These are phyloP conservation scores for Spinellus fusiger DNA, from an alignment of 192 early-diverging fungal species.

Conservation along the genomic window DNA sequence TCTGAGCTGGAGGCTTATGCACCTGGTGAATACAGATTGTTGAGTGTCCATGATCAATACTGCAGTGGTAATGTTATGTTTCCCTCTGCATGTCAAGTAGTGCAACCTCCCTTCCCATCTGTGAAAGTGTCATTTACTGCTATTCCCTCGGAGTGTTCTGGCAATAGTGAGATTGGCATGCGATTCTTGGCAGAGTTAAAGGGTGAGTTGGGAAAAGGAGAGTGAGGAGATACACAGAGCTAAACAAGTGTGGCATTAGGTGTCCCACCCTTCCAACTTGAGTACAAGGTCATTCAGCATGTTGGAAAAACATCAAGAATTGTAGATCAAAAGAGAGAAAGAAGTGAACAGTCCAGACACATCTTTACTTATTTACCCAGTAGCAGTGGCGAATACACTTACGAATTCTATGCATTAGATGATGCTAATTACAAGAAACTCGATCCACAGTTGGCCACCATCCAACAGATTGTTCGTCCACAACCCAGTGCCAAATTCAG, in stretches of 20 bases:
- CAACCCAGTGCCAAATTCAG: constrained; percentile 36
- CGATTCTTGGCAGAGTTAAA: constrained; percentile 22
- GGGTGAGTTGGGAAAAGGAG: too few relatives aligned
- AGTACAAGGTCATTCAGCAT: constrained; percentile 22
- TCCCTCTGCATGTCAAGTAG: constrained; percentile 30
- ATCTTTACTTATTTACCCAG: constrained; percentile 24
- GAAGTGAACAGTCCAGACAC: constrained; percentile 23
- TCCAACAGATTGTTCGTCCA: constrained; percentile 38
- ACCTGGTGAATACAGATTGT: constrained; percentile 29
- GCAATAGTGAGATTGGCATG: constrained; percentile 34
- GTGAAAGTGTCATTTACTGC: constrained; percentile 13
- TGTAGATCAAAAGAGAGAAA: constrained; percentile 9
- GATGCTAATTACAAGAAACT: constrained; percentile 29
- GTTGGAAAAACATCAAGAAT: not conserved
- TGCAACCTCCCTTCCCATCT: constrained; percentile 27
- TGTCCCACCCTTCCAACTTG: constrained; percentile 20
- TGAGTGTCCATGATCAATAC: constrained; percentile 25
- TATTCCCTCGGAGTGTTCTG: constrained; percentile 32
- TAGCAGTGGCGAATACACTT: constrained; percentile 30
- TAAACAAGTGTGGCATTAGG: too few relatives aligned
- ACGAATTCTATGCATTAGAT: constrained; percentile 25
- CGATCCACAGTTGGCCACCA: constrained; percentile 3
- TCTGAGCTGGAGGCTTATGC: not conserved
- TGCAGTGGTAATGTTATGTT: constrained; percentile 28
- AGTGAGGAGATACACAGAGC: too few relatives aligned